Base-by-base conservation (phyloP, 2,329 filamentous ascomycete species). In the Talaromyces sp. region DNA sequence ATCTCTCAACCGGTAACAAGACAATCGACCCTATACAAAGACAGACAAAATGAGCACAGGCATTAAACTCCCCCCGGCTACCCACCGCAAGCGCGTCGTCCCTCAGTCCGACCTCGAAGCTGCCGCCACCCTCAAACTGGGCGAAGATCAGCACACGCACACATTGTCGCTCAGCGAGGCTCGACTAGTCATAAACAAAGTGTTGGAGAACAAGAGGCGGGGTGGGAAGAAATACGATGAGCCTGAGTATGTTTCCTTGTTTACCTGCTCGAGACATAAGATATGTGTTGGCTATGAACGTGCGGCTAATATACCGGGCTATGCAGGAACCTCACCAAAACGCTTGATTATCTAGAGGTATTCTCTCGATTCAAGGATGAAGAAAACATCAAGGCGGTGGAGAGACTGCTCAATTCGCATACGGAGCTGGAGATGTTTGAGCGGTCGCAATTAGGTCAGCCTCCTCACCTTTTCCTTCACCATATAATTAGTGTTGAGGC, bases 311-410 rank as follows among this genome's bases (percentile, higher is more conserved):
- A 33, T 39, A 10, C 1, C 8, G 24, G 31, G 16, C 64, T 6
- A 22, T 56, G 14, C 11, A 80, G 76, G 60, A 93, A 93, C 78
- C 85, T 97, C 64, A 88, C 87, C 68, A 93, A 96, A 78, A 97
- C 94, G 31, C 86, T 93, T 69, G 92, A 93, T 74, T 98, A 99
- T 80, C 87, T 98, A 62, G 93, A 97, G 73, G 89, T 93, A 68
- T 99, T 99, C 80, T 90, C 93, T 19, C 91, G 95, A 41, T 98
- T 98, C 85, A 96, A 97, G 81, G 89, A 93, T 73, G 93, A 94
- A 77, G 92, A 96, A 78, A 95, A 95, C 70, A 91, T 97, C 74
- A 91, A 97, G 80, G 91, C 92, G n/a, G 92, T 98, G 37, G 93
- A 96, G 79, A 88, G 92, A 66, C 83, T 97, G 71, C 85, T 97